Evolutionary conservation across 1,284 basidiomycete genomes (phyloP), one percentile per base, ranked within the genome.

Genomic region (Cryptococcus sp.): DNA sequence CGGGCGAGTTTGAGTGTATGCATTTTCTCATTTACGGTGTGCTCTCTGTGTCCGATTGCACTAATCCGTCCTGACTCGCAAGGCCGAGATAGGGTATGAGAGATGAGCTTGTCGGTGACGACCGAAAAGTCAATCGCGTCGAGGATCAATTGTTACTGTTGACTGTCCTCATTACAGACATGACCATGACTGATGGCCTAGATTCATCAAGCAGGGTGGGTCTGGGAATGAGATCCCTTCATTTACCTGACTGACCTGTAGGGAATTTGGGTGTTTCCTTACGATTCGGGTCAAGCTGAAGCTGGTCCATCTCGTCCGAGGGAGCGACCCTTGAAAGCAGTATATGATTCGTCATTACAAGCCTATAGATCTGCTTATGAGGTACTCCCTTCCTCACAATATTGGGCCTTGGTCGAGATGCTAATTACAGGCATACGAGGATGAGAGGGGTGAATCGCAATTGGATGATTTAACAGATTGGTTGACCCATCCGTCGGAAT

Each of bases 381-480:
- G n/a, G n/a, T n/a, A n/a, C n/a, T n/a, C n/a, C n/a, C n/a, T n/a
- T n/a, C n/a, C n/a, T n/a, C n/a, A n/a, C n/a, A n/a, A n/a, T n/a
- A n/a, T n/a, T n/a, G n/a, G n/a, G n/a, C n/a, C n/a, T n/a, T n/a
- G n/a, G n/a, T n/a, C n/a, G n/a, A n/a, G n/a, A n/a, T n/a, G n/a
- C n/a, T n/a, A n/a, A n/a, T n/a, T n/a, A n/a, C n/a, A n/a, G n/a
- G n/a, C n/a, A 34, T 16, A 34, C 32, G 32, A 34, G 32, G 32
- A n/a, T n/a, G n/a, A n/a, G n/a, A n/a, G n/a, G n/a, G n/a, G 61
- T 16, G 48, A 48, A 5, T 60, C 66, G 40, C 69, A 70, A 45
- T 48, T 71, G 1, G 66, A 66, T 31, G 65, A 64, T 47, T 60
- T 73, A 21, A 43, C 48, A 4, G 61, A 64, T 39, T 73, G 70